A percentile compares a stretch with the other conserved stretches of the same genome.
Conservation (phyloP, 257 asterid species). For the Solanum microdontum region DNA sequence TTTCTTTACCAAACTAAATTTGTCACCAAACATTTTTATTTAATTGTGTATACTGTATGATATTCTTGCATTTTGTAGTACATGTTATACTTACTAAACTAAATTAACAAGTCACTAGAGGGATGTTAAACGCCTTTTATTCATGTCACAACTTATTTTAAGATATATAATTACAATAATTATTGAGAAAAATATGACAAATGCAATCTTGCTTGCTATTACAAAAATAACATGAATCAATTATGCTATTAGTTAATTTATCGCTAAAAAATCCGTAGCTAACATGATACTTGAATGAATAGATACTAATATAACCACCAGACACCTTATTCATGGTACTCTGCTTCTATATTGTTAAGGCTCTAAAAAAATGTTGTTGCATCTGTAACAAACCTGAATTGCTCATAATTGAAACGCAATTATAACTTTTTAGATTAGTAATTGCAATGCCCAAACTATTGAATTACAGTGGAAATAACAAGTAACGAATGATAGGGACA, state of each 20-base stretch:
- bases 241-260: background rate
- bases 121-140: background rate
- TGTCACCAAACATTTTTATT: background rate
- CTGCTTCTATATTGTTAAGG: background rate
- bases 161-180: background rate
- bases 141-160: background rate
- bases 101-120: background rate
- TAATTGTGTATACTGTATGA: too few relatives aligned
- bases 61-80: background rate
- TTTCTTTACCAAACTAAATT: background rate
- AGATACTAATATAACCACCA: background rate
- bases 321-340: background rate
- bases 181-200: background rate
- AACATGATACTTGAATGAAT: background rate
- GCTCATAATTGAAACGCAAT: background rate
- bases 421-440: background rate
- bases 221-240: background rate
- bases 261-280: background rate
- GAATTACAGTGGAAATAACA: too few relatives aligned
- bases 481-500: too few relatives aligned
- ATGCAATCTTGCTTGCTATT: background rate
- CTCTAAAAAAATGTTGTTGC: background rate
- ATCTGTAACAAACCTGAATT: background rate
- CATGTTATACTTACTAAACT: background rate
- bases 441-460: background rate